phyloP scores from a whole-genome alignment of 805 yeast genomes.

The Scheffersomyces lignosus region DNA sequence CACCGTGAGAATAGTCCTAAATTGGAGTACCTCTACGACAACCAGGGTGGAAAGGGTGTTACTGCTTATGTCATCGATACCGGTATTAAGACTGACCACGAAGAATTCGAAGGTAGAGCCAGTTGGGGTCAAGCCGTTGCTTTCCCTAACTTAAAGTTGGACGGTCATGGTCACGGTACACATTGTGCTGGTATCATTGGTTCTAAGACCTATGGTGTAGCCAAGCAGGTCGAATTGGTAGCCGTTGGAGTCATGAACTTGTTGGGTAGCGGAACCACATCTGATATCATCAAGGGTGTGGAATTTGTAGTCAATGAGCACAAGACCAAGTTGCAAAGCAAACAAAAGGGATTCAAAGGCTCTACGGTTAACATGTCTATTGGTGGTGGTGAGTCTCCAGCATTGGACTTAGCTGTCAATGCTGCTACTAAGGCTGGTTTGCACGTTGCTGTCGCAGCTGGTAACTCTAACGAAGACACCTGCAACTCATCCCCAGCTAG shows the following conservation, averaged over 20 bases:
- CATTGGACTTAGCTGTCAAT: slow-evolving; percentile 82
- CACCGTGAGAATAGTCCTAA: slow-evolving; percentile 29
- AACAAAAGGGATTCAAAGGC: slow-evolving; percentile 71
- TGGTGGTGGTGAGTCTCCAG: slow-evolving; percentile 90
- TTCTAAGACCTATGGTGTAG: slow-evolving; percentile 78
- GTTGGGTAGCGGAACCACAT: slow-evolving; percentile 39
- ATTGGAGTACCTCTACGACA: slow-evolving; percentile 42
- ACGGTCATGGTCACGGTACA: slow-evolving; percentile 89
- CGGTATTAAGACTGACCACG: slow-evolving; percentile 63
- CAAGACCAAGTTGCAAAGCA: slow-evolving; percentile 41
- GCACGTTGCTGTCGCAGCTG: slow-evolving; percentile 95
- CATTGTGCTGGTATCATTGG: slow-evolving; percentile 91
- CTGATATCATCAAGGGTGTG: slow-evolving; percentile 44
- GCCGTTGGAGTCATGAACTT: slow-evolving; percentile 43
- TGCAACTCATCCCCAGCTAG: slow-evolving; percentile 92
- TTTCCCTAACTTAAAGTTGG: slow-evolving; percentile 45
- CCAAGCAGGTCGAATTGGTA: slow-evolving; percentile 53
- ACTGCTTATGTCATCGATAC: slow-evolving; percentile 82
- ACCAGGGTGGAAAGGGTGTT: slow-evolving; percentile 50
- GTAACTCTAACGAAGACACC: slow-evolving; percentile 91
- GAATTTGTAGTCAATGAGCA: slow-evolving; percentile 45
- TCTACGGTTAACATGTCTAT: slow-evolving; percentile 91
- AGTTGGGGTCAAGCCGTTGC: slow-evolving; percentile 48
- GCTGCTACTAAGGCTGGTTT: slow-evolving; percentile 89
- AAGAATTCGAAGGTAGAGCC: slow-evolving; percentile 67